Base-by-base conservation (phyloP, 768 basidiomycete species). In the Xerocomellus chrysenteron region DNA sequence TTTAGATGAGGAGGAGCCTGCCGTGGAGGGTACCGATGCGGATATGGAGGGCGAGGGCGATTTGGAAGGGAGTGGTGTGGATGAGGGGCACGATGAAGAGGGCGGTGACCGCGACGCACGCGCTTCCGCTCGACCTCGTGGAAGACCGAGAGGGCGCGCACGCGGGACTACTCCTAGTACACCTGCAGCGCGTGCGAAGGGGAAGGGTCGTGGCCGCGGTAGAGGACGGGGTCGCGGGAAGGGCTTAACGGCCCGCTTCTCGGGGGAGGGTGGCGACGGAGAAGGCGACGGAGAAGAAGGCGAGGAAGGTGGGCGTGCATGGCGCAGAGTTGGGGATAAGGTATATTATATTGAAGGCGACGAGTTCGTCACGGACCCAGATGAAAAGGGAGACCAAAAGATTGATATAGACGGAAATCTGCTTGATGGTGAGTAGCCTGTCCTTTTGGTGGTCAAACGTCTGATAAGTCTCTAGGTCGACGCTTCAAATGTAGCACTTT, bases 401-500 rank as follows among this genome's bases (percentile, higher is more conserved):
- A 90, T 99, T 24, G 95, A 98, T 68, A 76, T 75, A 58, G 80
- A 85, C 58, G 97, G 96, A 14, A 87, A 86, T 60, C 70, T 98
- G 28, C 81, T 92, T 8, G 95, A 87, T 57, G 93, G 94, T 94
- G 66, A 62, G 84, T 73, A 21, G 13, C 30, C 43, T 49, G 12
- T 36, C 39, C 17, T 33, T 17, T 39, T 33, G 30, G 21, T 41
- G 16, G 43, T 36, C 21, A 41, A 39, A 16, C 3, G 2, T 32
- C 52, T 56, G 36, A 61, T 35, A 11, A 33, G 47, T 33, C 17
- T 50, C 17, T 62, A 97, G 95, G 88, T 49, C 86, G 96, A 39
- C 79, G 82, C 53, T 97, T 93, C 80, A 96, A 95, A 72, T 86
- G 94, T 2, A 75, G 83, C 30, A 97, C 95, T 2, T 98, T 99